Evolutionary conservation across 208 protist genomes (phyloP).

Genomic region (Leishmania martiniquensis): DNA sequence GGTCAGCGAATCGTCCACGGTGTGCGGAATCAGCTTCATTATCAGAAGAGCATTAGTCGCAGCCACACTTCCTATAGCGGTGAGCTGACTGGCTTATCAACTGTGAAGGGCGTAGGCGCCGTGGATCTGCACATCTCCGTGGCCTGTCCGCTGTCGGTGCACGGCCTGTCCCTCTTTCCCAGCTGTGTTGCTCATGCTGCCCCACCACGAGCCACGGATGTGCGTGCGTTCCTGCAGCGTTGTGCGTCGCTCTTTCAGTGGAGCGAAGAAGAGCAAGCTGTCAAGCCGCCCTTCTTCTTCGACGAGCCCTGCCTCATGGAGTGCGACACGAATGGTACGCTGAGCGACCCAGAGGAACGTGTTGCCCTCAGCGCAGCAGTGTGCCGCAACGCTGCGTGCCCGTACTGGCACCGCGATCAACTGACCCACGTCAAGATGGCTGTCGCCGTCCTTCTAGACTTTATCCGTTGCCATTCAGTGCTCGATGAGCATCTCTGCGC

Average conservation of each 20-base stretch:
- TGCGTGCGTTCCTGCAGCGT: constrained; percentile 39
- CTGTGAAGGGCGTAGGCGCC: neutral
- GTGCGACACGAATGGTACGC: constrained; percentile 6
- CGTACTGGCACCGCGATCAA: constrained; percentile 76
- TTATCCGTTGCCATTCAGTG: constrained; percentile 1
- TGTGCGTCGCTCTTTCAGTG: constrained; percentile 61
- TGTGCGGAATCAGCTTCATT: constrained; percentile 28
- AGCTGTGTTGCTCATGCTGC: neutral
- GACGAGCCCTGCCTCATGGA: constrained; percentile 78
- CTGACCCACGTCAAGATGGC: constrained; percentile 45
- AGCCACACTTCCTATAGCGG: neutral
- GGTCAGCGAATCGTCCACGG: constrained; percentile 20
- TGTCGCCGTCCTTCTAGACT: constrained; percentile 11
- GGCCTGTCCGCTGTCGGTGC: constrained; percentile 16
- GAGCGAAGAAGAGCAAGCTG: constrained; percentile 15
- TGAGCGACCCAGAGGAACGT: neutral
- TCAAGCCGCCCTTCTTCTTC: constrained; percentile 43
- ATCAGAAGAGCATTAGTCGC: constrained; percentile 30
- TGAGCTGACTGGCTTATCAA: neutral
- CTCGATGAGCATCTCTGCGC: constrained; percentile 30
- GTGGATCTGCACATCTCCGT: neutral
- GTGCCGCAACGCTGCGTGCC: constrained; percentile 52
- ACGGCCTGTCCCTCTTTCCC: constrained; percentile 10
- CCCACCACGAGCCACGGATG: neutral
- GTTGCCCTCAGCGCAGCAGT: neutral